Evolutionary conservation across 805 yeast genomes (phyloP), one percentile per base, ranked within the genome.

Genomic region (Kregervanrija delftensis): DNA sequence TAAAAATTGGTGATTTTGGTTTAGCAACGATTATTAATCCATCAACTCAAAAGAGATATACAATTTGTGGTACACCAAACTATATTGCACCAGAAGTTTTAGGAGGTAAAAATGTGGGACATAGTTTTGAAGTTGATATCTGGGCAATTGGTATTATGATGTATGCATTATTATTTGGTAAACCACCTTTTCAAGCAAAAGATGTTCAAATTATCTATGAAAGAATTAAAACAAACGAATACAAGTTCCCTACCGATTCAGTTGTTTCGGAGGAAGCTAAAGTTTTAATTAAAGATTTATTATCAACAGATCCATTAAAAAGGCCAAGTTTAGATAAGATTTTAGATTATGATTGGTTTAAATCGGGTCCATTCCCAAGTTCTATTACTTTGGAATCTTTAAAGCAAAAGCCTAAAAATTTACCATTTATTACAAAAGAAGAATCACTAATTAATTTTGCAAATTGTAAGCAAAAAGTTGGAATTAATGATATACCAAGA

Each of bases 141-240:
- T 93, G 99, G 99, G 95, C 99, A 9, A 80, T 89, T 52, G 99
- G 99, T 49, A 86, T 93, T 47, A 93, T 93, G 88, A 74, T 93
- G 72, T 93, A 83, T 60, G 97, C 99, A 8, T 74, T 93, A 66
- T 71, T 93, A 41, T 73, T 85, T 47, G 98, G 98, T 33, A 89
- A 88, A 63, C 99, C 99, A 11, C 99, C 99, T 1, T 93, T 93
- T 69, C 99, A 93, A 68, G 87, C 96, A 33, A 87, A 88, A 59
- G 96, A 90, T 61, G 96, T 93, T 39, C 83, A 88, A 56, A 79
- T 83, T 45, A 93, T 93, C 52, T 93, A 93, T 66, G 95, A 88
- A 59, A 77, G 96, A 67, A 93, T 93, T 62, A 88, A 89, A 64
- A 73, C 75, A 46, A 82, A 83, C 47, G 95, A 88, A 49, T 88